Base-by-base conservation (phyloP, 352 stramenopile species). In the Phytophthora cactorum region DNA sequence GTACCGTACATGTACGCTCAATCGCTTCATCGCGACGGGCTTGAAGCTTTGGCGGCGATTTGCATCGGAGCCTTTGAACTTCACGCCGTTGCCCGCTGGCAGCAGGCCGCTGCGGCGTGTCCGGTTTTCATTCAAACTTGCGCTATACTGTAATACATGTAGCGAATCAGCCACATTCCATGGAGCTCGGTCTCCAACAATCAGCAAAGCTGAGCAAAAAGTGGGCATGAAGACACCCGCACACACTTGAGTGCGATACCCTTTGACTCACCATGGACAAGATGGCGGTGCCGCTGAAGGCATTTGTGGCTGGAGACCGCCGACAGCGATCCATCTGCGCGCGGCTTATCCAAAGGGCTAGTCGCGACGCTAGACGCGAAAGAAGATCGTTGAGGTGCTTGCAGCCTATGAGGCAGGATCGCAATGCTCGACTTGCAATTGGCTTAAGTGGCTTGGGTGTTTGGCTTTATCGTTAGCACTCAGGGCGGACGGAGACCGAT, bases 321-420 rank as follows among this genome's bases (percentile, higher is more conserved):
- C 34, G 53, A 63, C 17, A 47, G 44, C 29, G 61, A 57, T 68
- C 52, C 53, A 68, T 58, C 12, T 58, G 46, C 34, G 46, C 34
- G n/a, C 22, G 17, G 25, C 46, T 44, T 58, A 47, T 50, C 49
- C 46, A 47, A 59, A 53, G 43, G 31, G 10, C 46, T 70, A 66
- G 63, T 70, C 63, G 63, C 63, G 39, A 57, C 17, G 39, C 55
- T 22, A 41, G 63, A 61, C 63, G 41, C 63, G 63, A 70, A 70
- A 64, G 51, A 38, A 59, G 36, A 55, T 70, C 4, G 12, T 38
- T 38, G 32, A 38, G 11, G 32, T 38, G 32, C 8, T 38, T 12
- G 32, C 32, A 38, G 8, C 32, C 32, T 38, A 2, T 38, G 6
- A 14, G 9, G 32, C 32, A 38, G 9, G 12, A 22, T 28, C 29